Conservation (phyloP, 805 yeast genomes). For the Wickerhamiella domercqiae region DNA sequence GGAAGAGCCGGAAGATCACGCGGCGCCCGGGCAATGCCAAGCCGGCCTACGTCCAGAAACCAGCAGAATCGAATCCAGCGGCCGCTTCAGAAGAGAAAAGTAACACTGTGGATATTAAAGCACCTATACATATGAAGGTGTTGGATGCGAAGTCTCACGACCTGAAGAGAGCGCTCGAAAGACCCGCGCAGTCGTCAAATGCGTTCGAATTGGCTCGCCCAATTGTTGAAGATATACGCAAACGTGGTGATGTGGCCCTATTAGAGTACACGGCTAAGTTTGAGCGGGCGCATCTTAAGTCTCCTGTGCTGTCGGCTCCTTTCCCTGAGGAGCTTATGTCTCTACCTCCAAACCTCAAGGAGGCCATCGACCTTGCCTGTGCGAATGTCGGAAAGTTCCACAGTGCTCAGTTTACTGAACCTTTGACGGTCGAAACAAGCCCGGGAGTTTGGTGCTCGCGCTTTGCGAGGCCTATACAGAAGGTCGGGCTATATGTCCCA, state of each 20-base stretch:
- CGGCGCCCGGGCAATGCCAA: conserved; percentile 96
- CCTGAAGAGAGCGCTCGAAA: conserved; percentile 43
- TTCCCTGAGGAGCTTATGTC: conserved; percentile 65
- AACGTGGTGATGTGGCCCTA: conserved; percentile 72
- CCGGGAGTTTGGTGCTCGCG: conserved; percentile 92
- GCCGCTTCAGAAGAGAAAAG: background rate
- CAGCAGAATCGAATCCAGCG: conserved; percentile 2
- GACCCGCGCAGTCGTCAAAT: conserved; percentile 94
- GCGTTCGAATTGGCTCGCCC: conserved; percentile 89
- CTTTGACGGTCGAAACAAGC: conserved; percentile 70
- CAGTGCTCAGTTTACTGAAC: conserved; percentile 66
- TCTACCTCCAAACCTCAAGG: conserved; percentile 55
- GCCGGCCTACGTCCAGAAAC: conserved; percentile 38
- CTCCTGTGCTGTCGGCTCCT: conserved; percentile 78
- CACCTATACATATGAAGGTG: conserved; percentile 17
- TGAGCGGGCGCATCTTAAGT: conserved; percentile 58
- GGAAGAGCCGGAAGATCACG: conserved; percentile 72
- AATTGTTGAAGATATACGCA: conserved; percentile 62
- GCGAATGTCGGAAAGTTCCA: conserved; percentile 84
- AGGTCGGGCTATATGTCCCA: conserved; percentile 91
- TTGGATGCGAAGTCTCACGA: conserved; percentile 21
- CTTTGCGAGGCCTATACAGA: conserved; percentile 86
- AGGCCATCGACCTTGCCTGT: conserved; percentile 80
- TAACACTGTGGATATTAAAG: conserved; percentile 1
- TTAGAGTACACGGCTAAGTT: conserved; percentile 83